A percentile compares a stretch with the other conserved stretches of the same genome.
phyloP scores from a whole-genome alignment of 768 basidiomycete species.

The Pisolithus orientalis region DNA sequence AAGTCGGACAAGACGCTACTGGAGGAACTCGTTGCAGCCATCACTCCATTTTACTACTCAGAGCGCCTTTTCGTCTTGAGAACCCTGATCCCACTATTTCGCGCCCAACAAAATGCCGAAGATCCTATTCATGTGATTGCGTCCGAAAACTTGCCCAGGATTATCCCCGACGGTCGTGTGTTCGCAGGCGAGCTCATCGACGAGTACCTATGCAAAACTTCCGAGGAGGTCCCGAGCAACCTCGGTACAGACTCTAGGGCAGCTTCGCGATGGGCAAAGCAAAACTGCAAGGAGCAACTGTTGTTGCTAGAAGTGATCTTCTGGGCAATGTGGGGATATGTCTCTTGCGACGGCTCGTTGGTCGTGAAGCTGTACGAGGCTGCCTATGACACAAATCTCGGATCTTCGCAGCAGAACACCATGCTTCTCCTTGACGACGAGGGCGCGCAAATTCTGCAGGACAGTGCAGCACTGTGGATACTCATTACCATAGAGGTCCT shows the following conservation, averaged over 20 bases:
- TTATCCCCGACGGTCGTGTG: constrained; percentile 58
- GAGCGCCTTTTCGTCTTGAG: constrained; percentile 71
- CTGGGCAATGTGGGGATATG: constrained; percentile 79
- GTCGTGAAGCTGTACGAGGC: constrained; percentile 60
- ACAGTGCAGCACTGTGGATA: constrained; percentile 72
- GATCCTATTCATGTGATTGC: constrained; percentile 54
- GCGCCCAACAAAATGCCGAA: constrained; percentile 53
- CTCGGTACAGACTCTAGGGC: constrained; percentile 47
- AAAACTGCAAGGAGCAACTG: constrained; percentile 72
- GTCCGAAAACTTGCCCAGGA: constrained; percentile 44
- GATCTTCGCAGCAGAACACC: constrained; percentile 54
- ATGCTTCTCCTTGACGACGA: constrained; percentile 71
- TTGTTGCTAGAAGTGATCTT: constrained; percentile 82
- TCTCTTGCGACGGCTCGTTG: constrained; percentile 55
- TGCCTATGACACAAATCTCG: constrained; percentile 59
- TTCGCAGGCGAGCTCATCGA: constrained; percentile 56
- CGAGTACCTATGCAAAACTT: constrained; percentile 51
- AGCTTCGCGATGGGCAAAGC: constrained; percentile 66
- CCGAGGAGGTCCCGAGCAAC: constrained; percentile 40
- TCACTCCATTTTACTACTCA: constrained; percentile 77
- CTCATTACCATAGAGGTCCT: constrained; percentile 73
- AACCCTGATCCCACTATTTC: constrained; percentile 67
- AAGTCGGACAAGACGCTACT: constrained; percentile 34
- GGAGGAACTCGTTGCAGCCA: constrained; percentile 45
- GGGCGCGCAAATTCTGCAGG: constrained; percentile 56